Evolutionary conservation across 2,329 filamentous ascomycete genomes (phyloP), one percentile per base, ranked within the genome.

Genomic region (Neofusicoccum ribis): DNA sequence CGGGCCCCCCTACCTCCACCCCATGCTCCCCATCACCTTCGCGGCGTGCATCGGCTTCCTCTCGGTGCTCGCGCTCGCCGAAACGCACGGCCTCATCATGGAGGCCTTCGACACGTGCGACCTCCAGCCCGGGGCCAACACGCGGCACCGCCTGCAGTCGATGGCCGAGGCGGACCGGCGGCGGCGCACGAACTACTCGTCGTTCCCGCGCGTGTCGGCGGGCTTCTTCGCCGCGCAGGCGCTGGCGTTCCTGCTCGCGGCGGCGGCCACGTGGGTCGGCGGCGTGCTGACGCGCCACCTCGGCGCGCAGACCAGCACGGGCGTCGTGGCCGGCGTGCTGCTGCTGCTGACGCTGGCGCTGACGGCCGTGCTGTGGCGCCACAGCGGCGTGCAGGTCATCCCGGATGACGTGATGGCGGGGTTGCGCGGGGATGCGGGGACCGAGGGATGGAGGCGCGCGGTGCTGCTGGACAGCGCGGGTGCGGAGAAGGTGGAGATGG

Each of bases 91-190:
- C 0, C 79, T 93, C 37, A 85, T 93, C 73, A 93, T 93, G 90
- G 90, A 93, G 72, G 89, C 88, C 0, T 93, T 89, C 74, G 91
- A 93, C 73, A 91, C 88, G n/a, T 91, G 89, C 46, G 91, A 93
- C 74, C 81, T 93, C 3, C 89, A 91, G 69, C 87, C 89, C 2
- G 88, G 89, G 11, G 89, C 90, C 81, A 90, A 85, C 64, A 82
- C 79, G 34, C 73, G 71, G 31, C 82, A 84, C 69, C 77, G 81
- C 0, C 71, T 82, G 20, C 70, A 81, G 72, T 82, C 70, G 63
- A 77, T 84, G 72, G 77, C 80, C 3, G 76, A 78, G 14, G 75
- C 77, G 23, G 77, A 79, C 36, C 73, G 78, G 17, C 73, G 79
- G 39, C 81, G 85, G 52, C 78, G 85, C 41, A 92, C 87, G 11